Evolutionary conservation across 1,284 basidiomycete species (phyloP), one percentile per base, ranked within the genome.

Genomic region (Trichosporon ovoides): DNA sequence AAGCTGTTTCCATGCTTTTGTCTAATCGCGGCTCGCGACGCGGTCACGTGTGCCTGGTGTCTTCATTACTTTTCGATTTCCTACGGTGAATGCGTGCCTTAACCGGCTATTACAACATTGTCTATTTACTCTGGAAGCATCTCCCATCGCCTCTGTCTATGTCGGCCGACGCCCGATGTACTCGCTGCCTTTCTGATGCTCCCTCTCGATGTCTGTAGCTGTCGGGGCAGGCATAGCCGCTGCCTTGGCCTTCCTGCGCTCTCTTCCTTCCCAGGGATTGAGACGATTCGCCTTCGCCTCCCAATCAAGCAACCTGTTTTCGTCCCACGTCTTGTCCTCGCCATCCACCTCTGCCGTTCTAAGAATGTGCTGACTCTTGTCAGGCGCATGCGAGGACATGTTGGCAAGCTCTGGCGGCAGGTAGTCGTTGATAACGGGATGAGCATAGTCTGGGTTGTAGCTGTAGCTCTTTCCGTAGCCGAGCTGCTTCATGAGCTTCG

Each of bases 381-480:
- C n/a, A 1, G 64, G 64, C 0, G 68, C 62, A n/a, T 61, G 66
- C 0, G 73, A 72, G 1, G 73, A 74, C 38, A 74, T 73, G 7
- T 68, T 68, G 3, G 67, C 66, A 1, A 82, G 60, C 18, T 75
- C 70, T 1, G 69, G 64, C 0, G 81, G 81, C 9, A 82, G 71
- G 59, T 79, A 82, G 54, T 80, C 77, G 64, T 89, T 89, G 57
- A 83, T 79, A 33, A 90, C 87, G 0, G 88, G 88, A 72, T 90
- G 88, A 35, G 84, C 85, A 64, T 58, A 94, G 19, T 81, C 80
- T 0, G 91, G 91, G 71, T 94, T 88, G 72, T 95, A 95, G 52
- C 77, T 75, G 68, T 91, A 91, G 24, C 81, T 83, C 54, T 83
- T 79, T 1, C 84, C 84, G 68, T 89, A 91, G 6, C 87, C 89